Conservation (phyloP, 169 alveolate species). For the Babesia ovis region DNA sequence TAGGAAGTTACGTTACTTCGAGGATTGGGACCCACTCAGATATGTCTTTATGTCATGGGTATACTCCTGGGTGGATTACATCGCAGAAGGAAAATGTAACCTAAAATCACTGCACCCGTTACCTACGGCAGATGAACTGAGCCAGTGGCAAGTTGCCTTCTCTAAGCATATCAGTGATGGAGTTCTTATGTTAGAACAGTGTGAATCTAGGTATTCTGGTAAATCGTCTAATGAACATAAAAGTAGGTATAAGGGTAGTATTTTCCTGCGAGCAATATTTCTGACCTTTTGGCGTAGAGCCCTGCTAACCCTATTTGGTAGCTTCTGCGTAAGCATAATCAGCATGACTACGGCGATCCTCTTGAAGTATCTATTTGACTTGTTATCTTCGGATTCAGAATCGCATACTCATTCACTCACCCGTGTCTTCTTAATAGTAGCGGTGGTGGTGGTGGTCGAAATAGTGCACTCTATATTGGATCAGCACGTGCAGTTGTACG, state of each 20-base stretch:
- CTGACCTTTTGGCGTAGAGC: conserved; percentile 45
- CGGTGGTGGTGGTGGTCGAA: conserved; percentile 8
- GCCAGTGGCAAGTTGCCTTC: conserved; percentile 30
- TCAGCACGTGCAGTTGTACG: conserved; percentile 24
- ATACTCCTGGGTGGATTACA: conserved; percentile 15
- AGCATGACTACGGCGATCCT: conserved; percentile 23
- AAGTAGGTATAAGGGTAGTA: neutral
- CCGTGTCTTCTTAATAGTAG: neutral
- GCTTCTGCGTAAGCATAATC: conserved; percentile 1
- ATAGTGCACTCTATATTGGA: neutral
- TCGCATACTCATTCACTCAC: neutral
- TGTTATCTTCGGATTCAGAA: neutral
- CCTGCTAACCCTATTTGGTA: conserved; percentile 20
- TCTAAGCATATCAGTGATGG: conserved; percentile 50
- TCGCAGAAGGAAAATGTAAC: neutral
- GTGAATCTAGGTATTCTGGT: neutral
- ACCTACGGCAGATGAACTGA: conserved; percentile 20
- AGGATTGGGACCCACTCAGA: conserved; percentile 6
- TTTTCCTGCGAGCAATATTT: conserved; percentile 32
- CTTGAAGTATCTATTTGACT: neutral
- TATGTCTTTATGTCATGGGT: conserved; percentile 31
- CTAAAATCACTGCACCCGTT: conserved; percentile 32
- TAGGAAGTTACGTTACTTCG: conserved; percentile 7
- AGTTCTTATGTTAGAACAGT: conserved; percentile 10
- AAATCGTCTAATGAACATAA: neutral